Base-by-base conservation (phyloP, 2,329 filamentous ascomycete species). In the Beauveria asiatica region DNA sequence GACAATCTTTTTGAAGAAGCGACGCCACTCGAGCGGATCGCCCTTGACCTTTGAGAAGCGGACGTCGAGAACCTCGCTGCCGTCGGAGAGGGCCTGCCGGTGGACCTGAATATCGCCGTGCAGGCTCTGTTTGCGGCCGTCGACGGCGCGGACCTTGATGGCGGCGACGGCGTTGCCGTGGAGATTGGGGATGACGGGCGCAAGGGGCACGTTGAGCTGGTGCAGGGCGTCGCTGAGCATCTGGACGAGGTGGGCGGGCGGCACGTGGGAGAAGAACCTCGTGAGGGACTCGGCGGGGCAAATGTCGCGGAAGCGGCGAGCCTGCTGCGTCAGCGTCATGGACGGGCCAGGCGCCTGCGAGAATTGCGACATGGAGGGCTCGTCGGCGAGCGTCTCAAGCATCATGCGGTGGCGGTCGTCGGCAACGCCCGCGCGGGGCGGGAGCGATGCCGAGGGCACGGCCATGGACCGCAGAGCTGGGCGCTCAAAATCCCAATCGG, bases 1-100 rank as follows among this genome's bases (percentile, higher is more conserved):
- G 33, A 90, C 90, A n/a, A 97, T 83, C 73, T 91, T 92, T 76
- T 99, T 99, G 80, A 99, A 99, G 71, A 99, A 91, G 39, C 94
- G 80, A 62, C 94, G 84, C 94, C 95, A 99, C 76, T 97, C 93
- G 54, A 99, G 76, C 5, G 94, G 94, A 76, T 99, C 94, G 6
- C 94, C 94, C 76, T 96, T 97, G 58, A 90, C 82, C 76, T 99
- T 99, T 65, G 95, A 83, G 70, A 99, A 97, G 56, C 91, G 83
- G 30, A 97, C 89, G 72, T 97, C 92, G 25, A 92, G 80, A 37
- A 93, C 74, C 62, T 89, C 87, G 65, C 74, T 75, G 10, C 76
- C 76, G 58, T 80, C 78, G 1, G 76, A 82, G 64, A 87, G 80
- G 46, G 74, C 71, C 69, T 83, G 83, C 73, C 77, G 83, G 69